Evolutionary conservation across 768 basidiomycete genomes (phyloP).

Genomic region (Rhizopogon vulgaris): DNA sequence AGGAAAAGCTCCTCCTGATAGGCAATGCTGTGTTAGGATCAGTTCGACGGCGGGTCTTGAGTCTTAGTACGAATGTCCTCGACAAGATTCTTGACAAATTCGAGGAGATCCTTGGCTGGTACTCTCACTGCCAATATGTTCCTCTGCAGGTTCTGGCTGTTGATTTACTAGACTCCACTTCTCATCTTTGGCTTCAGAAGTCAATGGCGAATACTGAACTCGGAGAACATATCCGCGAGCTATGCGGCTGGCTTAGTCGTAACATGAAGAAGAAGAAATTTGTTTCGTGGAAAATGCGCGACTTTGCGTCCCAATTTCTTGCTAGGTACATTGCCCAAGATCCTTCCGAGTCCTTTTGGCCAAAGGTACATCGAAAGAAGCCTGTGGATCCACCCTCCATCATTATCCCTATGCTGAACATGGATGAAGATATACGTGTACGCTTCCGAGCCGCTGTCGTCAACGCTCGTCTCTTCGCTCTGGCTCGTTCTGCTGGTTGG

Average conservation of each 20-base stretch:
- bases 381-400: constrained; percentile 32
- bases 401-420: constrained; percentile 46
- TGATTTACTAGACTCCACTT: constrained; percentile 59
- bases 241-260: constrained; percentile 51
- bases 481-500: constrained; percentile 31
- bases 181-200: constrained; percentile 49
- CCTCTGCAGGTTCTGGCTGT: constrained; percentile 47
- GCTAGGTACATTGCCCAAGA: constrained; percentile 58
- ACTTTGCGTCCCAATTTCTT: constrained; percentile 58
- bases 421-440: constrained; percentile 79
- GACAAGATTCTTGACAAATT: constrained; percentile 50
- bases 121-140: constrained; percentile 51
- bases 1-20: constrained; percentile 53
- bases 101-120: constrained; percentile 43
- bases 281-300: constrained; percentile 63
- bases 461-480: constrained; percentile 53
- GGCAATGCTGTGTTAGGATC: constrained; percentile 51
- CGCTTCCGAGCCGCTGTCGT: constrained; percentile 67
- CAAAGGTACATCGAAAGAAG: constrained; percentile 19
- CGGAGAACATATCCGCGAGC: constrained; percentile 35
- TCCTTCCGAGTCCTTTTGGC: constrained; percentile 48
- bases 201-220: constrained; percentile 27
- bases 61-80: constrained; percentile 44
- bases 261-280: constrained; percentile 36
- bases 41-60: constrained; percentile 48